Base-by-base conservation (phyloP, 805 yeast genomes). In the Schwanniomyces pseudopolymorphus region DNA sequence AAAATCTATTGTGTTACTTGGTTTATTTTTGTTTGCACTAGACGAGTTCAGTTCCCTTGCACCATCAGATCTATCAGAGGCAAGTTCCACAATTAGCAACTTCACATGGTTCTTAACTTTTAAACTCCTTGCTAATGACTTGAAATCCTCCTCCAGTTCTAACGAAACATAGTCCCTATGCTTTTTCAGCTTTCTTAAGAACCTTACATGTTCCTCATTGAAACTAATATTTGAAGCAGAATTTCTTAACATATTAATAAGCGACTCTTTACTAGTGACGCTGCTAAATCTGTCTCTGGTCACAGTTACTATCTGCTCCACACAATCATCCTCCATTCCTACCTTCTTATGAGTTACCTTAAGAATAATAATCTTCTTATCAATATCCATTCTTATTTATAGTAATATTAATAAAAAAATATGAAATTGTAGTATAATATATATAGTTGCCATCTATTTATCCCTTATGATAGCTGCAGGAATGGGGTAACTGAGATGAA, bases 171-270 rank as follows among this genome's bases (percentile, higher is more conserved):
- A 79, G 8, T 59, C 54, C 35, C 66, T 68, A 33, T 63, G 63
- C 52, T 72, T 78, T 59, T 75, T 78, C n/a, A 81, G 76, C 50
- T 72, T 77, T 50, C 85, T 67, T 31, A 52, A 42, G 21, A 57
- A 51, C 27, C 47, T 49, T 17, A 51, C 40, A n/a, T 47, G 45
- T 20, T 50, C 42, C 7, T 45, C 39, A 33, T 42, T 25, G n/a
- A 33, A 24, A 21, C 36, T 33, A 11, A 36, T 20, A 11, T 19
- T 10, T n/a, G 25, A 36, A 5, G 16, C 13, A 9, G 25, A 9
- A 6, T 10, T 21, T 36, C 16, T 21, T 26, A 49, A 39, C n/a
- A 46, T 40, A 2, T 27, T 39, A 22, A 52, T 28, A 33, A 58
- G 53, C 17, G 47, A 38, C 20, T 46, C 43, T 41, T 57, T 57